Evolutionary conservation across 441 rosid species (phyloP), one percentile per base, ranked within the genome.

Genomic region (Francoa sonchifolia): DNA sequence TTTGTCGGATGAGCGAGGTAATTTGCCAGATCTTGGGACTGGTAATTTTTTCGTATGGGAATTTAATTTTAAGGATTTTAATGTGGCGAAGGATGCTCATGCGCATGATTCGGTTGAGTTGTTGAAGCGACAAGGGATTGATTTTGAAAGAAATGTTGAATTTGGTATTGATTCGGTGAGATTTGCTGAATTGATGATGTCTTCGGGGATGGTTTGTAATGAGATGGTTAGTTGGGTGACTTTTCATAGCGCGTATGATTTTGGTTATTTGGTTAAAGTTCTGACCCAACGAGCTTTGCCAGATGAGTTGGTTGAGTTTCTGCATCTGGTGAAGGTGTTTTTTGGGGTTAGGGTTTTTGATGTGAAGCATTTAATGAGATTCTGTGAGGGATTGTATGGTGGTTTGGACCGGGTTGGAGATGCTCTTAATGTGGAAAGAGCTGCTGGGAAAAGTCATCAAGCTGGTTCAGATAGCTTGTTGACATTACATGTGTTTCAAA

Each of bases 221-320:
- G 58, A 55, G 3, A 20, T 39, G 1, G 76, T 79, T 31, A 76
- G 67, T 36, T 79, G 88, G 88, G 73, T 79, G 6, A 64, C 83
- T 7, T 79, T 79, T 47, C 88, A 79, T 28, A 59, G 89, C 63
- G 74, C 79, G 19, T 76, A 76, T 18, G 89, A 79, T 62, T 79
- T 76, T 7, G 89, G 89, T 13, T 76, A 79, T 61, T 44, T 79
- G 18, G 74, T 79, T 30, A 76, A 79, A 42, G 58, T 67, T 10
- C 57, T 73, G 56, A 79, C 74, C 7, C 73, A 55, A 25, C 38
- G 49, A 9, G 20, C 23, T 0, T 42, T 73, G 49, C 89, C 79
- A 0, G 53, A 10, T 26, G 44, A 48, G 3, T 49, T 73, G 39
- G 25, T 50, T 4, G 70, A 58, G 22, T 73, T 79, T 33, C 48